Evolutionary conservation across 2,329 filamentous ascomycete genomes (phyloP).

Genomic region (Thielaviopsis cerberus): DNA sequence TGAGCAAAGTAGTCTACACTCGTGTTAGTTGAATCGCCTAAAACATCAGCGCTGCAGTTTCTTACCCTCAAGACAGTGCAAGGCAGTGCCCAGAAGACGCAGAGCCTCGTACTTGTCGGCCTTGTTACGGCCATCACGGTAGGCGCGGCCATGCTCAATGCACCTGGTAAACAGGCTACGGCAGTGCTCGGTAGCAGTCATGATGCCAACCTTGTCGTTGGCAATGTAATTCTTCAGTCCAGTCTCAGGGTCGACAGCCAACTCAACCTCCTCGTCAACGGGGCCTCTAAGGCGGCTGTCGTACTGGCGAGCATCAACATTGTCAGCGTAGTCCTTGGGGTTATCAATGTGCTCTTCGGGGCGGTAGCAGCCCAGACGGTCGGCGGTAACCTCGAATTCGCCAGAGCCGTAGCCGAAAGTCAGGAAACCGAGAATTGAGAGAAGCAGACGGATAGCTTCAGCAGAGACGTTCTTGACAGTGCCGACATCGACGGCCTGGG

Average conservation of each 20-base stretch:
- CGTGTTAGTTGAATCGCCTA: neutral
- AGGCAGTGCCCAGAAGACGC: constrained; percentile 66
- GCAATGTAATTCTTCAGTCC: constrained; percentile 92
- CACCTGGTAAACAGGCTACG: constrained; percentile 52
- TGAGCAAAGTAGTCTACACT: constrained; percentile 65
- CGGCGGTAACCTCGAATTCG: constrained; percentile 68
- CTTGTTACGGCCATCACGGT: constrained; percentile 35
- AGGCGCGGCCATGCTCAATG: constrained; percentile 64
- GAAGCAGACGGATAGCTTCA: constrained; percentile 73
- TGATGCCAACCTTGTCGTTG: constrained; percentile 58
- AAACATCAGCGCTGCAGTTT: neutral
- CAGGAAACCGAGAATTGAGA: constrained; percentile 80
- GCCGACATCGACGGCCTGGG: constrained; percentile 81
- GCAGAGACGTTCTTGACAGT: constrained; percentile 80
- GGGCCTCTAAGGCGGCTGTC: constrained; percentile 65
- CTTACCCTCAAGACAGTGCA: constrained; percentile 68
- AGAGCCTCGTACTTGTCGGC: constrained; percentile 76
- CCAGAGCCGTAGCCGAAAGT: constrained; percentile 74
- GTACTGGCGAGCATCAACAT: constrained; percentile 66
- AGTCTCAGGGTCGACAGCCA: constrained; percentile 55
- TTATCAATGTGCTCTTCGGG: constrained; percentile 62
- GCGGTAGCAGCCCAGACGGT: constrained; percentile 62
- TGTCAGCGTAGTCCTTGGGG: constrained; percentile 76
- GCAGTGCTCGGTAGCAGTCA: constrained; percentile 64
- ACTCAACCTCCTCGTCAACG: constrained; percentile 59